Conservation (phyloP, 768 basidiomycete species). For the Dentipellis fragilis region DNA sequence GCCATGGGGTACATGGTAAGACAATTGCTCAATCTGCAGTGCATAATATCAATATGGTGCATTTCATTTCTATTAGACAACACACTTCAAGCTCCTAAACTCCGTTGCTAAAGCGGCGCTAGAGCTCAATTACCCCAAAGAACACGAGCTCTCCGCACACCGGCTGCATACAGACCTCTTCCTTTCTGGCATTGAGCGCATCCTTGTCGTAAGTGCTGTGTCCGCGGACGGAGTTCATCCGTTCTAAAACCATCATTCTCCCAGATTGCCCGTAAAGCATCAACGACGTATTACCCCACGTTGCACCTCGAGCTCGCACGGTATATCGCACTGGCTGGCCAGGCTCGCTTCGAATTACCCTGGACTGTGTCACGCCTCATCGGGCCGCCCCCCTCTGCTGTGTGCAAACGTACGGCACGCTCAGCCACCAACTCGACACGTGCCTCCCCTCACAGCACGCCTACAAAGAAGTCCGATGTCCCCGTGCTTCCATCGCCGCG, state of each 20-base stretch:
- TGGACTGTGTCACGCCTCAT: constrained; percentile 73
- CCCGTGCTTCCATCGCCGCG: neutral
- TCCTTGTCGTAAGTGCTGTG: constrained; percentile 59
- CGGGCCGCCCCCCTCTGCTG: constrained; percentile 60
- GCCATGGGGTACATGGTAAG: constrained; percentile 92
- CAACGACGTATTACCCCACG: constrained; percentile 86
- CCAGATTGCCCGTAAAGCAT: constrained; percentile 92
- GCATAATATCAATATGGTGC: too few relatives aligned
- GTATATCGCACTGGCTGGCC: constrained; percentile 60
- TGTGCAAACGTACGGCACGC: constrained; percentile 32
- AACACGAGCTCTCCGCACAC: constrained; percentile 67
- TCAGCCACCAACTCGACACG: constrained; percentile 3
- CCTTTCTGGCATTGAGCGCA: constrained; percentile 83
- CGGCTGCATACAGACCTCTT: constrained; percentile 83
- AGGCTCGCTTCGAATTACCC: constrained; percentile 68
- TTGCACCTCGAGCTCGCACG: constrained; percentile 90
- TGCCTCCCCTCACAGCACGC: neutral
- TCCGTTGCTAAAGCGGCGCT: constrained; percentile 58
- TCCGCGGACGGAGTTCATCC: neutral
- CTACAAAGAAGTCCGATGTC: neutral
- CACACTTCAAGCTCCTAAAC: constrained; percentile 82
- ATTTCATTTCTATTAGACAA: constrained; percentile 43
- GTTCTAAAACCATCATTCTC: neutral
- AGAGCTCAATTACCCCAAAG: constrained; percentile 53
- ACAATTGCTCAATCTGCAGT: constrained; percentile 12